These are phyloP conservation scores for Fusarium sp. DNA, from an alignment of 2,329 filamentous ascomycete species.

Conservation along the genomic window DNA sequence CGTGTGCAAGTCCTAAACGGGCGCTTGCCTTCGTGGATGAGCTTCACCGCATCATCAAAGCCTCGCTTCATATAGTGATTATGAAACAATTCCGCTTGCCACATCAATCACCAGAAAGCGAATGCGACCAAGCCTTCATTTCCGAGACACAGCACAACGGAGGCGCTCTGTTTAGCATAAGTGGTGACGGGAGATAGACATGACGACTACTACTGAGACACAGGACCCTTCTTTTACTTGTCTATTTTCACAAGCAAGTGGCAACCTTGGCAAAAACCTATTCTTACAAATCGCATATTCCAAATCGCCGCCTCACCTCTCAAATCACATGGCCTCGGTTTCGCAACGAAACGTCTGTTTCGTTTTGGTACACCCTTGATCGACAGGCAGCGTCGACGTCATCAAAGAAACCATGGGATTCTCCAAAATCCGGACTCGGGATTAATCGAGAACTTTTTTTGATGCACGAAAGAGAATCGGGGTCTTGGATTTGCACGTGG, in stretches of 20 bases:
- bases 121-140: neutral
- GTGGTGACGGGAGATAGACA: slow-evolving; percentile 17
- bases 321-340: neutral
- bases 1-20: neutral
- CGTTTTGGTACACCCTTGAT: neutral
- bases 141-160: neutral
- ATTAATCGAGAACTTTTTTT: neutral
- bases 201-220: neutral
- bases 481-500: slow-evolving; percentile 28
- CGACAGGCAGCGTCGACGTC: slow-evolving; percentile 31
- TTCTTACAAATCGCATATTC: slow-evolving; percentile 4
- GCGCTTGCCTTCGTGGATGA: neutral
- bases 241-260: neutral
- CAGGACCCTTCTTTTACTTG: too few relatives aligned
- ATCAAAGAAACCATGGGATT: slow-evolving; percentile 15
- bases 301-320: neutral
- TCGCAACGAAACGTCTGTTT: neutral
- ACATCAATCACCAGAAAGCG: neutral
- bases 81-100: neutral
- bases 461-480: slow-evolving; percentile 19
- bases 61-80: neutral
- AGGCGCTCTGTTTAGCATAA: neutral
- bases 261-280: slow-evolving; percentile 6
- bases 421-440: neutral
- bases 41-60: neutral